Percentiles rank a stretch among this genome's conserved stretches.
Conservation (phyloP, 2,329 filamentous ascomycete genomes). For the Talaromyces sp. region DNA sequence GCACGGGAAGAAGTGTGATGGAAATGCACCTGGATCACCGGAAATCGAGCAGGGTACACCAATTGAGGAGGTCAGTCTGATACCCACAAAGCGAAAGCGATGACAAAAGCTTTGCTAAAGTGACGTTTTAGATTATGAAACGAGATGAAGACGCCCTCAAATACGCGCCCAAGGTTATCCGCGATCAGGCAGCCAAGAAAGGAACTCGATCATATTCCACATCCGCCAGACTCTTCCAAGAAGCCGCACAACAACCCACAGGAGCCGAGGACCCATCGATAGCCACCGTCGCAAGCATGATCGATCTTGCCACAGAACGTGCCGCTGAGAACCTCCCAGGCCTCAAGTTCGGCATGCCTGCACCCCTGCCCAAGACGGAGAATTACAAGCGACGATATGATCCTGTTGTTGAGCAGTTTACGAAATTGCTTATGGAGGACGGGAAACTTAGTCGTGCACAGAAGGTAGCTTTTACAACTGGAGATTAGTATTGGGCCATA, state of each 20-base stretch:
- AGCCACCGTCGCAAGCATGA: slow-evolving; percentile 36
- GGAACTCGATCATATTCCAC: slow-evolving; percentile 58
- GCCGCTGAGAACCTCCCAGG: slow-evolving; percentile 48
- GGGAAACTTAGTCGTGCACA: slow-evolving; percentile 91
- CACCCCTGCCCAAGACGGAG: slow-evolving; percentile 58
- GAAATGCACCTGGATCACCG: slow-evolving; percentile 46
- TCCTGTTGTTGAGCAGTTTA: slow-evolving; percentile 78
- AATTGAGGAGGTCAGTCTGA: slow-evolving; percentile 57
- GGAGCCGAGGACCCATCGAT: slow-evolving; percentile 29
- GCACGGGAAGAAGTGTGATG: slow-evolving; percentile 42
- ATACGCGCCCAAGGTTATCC: slow-evolving; percentile 60
- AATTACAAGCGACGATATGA: slow-evolving; percentile 81
- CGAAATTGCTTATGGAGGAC: slow-evolving; percentile 84
- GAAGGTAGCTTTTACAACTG: slow-evolving; percentile 53
- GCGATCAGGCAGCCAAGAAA: slow-evolving; percentile 40
- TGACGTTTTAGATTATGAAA: slow-evolving; percentile 54
- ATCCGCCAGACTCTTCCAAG: slow-evolving; percentile 39
- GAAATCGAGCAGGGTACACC: slow-evolving; percentile 65
- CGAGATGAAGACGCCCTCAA: slow-evolving; percentile 60
- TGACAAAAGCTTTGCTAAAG: background rate
- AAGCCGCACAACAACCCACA: slow-evolving; percentile 26
- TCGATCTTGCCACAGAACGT: slow-evolving; percentile 31
- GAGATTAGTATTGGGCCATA: background rate
- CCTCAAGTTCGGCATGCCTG: slow-evolving; percentile 75
- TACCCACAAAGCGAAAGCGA: background rate